Base-by-base conservation (phyloP, 2,329 filamentous ascomycete species). In the Colletotrichum endophyticum region DNA sequence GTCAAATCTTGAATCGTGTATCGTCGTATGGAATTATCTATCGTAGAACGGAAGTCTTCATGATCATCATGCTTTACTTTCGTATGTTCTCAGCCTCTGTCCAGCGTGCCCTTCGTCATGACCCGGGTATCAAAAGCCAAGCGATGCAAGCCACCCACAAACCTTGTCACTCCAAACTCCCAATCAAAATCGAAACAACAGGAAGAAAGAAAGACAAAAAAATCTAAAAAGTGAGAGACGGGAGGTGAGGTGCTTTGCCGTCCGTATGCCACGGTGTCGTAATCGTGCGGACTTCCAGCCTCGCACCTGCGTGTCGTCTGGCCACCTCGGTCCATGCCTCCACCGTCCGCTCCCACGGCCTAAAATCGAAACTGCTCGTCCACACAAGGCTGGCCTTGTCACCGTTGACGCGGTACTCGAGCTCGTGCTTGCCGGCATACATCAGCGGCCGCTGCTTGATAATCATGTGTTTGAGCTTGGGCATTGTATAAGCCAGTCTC, bases 391-490 rank as follows among this genome's bases (percentile, higher is more conserved):
- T 73, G 9, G 77, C 76, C 49, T 49, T 30, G 11, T 27, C 30
- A 22, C 72, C 53, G 15, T 72, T 36, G 16, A 78, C 74, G 13
- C 25, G 56, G 66, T 80, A 80, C 53, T 70, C 66, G 22, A 80
- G 76, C 32, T 76, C 62, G 53, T 80, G 79, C 73, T 77, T 79
- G n/a, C 79, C 79, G 2, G 79, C 79, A 71, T 78, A 80, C 79
- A 80, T 79, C 16, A 80, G 73, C 19, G 78, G 78, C n/a, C 79
- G 72, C 66, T 80, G 79, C 44, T 70, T 73, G 39, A 80, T 63
- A 13, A 67, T 70, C 74, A 80, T 69, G 28, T 71, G 70, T 25
- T 68, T 74, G 25, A 84, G 53, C 19, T 39, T 36, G 13, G 79
- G 79, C 77, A 80, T 80, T n/a, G 76, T 73, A 32, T 77, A 57